A percentile compares a stretch with the other conserved stretches of the same genome.
These are phyloP conservation scores for Colletotrichum sojae DNA, from an alignment of 2,329 filamentous ascomycete genomes.

Conservation along the genomic window DNA sequence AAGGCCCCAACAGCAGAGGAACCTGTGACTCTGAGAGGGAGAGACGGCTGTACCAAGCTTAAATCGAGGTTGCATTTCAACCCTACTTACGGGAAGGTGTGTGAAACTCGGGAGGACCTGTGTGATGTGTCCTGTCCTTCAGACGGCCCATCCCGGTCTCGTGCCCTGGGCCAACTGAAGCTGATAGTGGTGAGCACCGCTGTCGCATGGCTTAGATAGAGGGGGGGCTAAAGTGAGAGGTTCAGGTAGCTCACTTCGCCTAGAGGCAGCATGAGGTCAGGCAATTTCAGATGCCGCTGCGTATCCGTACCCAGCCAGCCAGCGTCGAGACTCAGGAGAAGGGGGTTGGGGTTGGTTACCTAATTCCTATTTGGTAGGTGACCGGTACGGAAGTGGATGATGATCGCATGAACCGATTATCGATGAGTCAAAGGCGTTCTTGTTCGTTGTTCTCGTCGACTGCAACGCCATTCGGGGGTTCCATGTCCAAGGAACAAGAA, in stretches of 20 bases:
- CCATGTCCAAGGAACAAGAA: slow-evolving; percentile 8
- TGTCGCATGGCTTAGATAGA: background rate
- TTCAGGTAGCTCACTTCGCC: slow-evolving; percentile 29
- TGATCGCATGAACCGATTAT: background rate
- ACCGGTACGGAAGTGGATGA: background rate
- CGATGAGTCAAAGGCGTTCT: slow-evolving; percentile 27
- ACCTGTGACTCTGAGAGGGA: slow-evolving; percentile 34
- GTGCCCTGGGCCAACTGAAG: background rate
- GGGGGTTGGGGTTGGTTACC: background rate
- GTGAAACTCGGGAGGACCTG: slow-evolving; percentile 33
- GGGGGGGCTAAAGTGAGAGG: slow-evolving; percentile 1
- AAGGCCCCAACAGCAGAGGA: slow-evolving; percentile 14
- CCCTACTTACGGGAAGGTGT: background rate
- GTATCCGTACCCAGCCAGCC: background rate
- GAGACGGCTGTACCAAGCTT: slow-evolving; percentile 39
- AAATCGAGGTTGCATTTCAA: slow-evolving; percentile 19
- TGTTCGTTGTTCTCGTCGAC: background rate
- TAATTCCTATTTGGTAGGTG: background rate
- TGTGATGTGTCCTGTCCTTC: slow-evolving; percentile 17
- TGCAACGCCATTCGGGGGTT: slow-evolving; percentile 15
- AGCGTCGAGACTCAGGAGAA: slow-evolving; percentile 9
- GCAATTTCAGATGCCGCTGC: slow-evolving; percentile 16
- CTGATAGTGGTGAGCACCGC: background rate
- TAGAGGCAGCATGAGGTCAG: slow-evolving; percentile 23
- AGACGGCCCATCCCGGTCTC: slow-evolving; percentile 14